Evolutionary conservation across 108 stramenopile genomes (phyloP), one percentile per base, ranked within the genome.

Genomic region (Mayamaea pseudoterrestris): DNA sequence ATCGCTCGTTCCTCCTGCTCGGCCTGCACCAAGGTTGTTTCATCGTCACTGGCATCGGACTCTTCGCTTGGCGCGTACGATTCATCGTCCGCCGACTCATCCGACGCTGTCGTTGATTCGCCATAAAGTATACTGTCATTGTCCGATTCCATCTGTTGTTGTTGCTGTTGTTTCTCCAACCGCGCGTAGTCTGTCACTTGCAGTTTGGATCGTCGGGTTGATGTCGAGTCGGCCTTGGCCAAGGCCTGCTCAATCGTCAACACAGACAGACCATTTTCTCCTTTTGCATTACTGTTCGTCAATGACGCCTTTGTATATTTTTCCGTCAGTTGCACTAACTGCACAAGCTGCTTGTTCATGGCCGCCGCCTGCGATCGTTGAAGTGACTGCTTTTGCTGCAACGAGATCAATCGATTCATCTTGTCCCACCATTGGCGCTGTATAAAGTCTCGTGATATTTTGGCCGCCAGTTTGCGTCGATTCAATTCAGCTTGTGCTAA

Each of bases 321-420:
- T 53, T 93, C 88, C 23, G 92, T 90, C 64, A 84, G 76, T 53
- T 68, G 52, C 25, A 93, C 84, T 49, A 93, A 55, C 16, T 47
- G 52, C 2, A 86, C 82, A 45, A 94, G 58, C 24, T 86, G 80
- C 39, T 72, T 65, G 55, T 94, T 90, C 90, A 92, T 94, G 27
- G 80, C 90, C 66, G 44, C 60, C 45, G 72, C 47, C 27, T 80
- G 61, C 24, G 51, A 50, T 34, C 49, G 47, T 34, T 93, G 84
- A 31, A 71, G 76, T 25, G 61, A 53, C 22, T 72, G 22, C 50
- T 67, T 64, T 66, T 93, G 90, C 48, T 77, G 84, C 52, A 78
- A 80, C 18, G 77, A 71, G 51, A 93, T 71, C 36, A 93, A 71
- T 7, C 76, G 47, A 64, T 89, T 83, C 35, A 93, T 76, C 55